Percentiles rank a stretch among this genome's conserved stretches.
Conservation (phyloP, 495 filamentous ascomycete genomes). For the Lophium mytilinum region DNA sequence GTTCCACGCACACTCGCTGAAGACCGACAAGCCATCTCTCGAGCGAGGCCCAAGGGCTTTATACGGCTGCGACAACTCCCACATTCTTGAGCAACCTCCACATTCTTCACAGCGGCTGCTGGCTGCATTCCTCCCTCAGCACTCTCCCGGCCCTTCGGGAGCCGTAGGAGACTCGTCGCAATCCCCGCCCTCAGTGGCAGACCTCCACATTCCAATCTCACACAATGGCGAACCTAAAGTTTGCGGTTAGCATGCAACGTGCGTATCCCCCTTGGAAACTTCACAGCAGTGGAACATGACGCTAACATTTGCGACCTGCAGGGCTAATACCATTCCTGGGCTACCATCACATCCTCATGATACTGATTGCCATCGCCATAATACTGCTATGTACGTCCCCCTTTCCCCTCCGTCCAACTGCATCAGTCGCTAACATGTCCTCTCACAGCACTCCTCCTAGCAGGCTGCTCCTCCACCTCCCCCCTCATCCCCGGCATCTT, state of each 20-base stretch:
- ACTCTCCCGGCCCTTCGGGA: conserved; percentile 33
- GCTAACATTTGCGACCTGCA: conserved; percentile 32
- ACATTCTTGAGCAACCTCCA: background rate
- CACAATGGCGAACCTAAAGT: conserved; percentile 35
- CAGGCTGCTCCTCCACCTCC: conserved; percentile 70
- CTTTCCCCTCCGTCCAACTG: background rate
- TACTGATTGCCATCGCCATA: conserved; percentile 86
- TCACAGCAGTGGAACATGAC: background rate
- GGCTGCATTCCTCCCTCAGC: conserved; percentile 26
- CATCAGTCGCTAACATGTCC: conserved; percentile 16
- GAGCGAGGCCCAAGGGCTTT: too few relatives aligned
- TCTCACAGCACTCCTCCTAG: conserved; percentile 59
- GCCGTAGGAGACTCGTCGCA: conserved; percentile 26
- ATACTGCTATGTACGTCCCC: conserved; percentile 79
- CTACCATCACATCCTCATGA: conserved; percentile 98
- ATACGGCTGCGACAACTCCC: too few relatives aligned
- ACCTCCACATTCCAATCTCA: conserved; percentile 10
- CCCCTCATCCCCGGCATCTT: conserved; percentile 72
- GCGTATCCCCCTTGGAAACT: background rate
- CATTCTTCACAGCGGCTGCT: conserved; percentile 14
- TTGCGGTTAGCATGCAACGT: conserved; percentile 38
- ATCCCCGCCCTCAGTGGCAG: conserved; percentile 7
- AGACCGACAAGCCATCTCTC: background rate
- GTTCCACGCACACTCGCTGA: background rate
- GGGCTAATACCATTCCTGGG: conserved; percentile 90